Percentiles rank a stretch among this genome's conserved stretches.
These are phyloP conservation scores for Penicillium tannophilum DNA, from an alignment of 495 filamentous ascomycete genomes.

Conservation along the genomic window DNA sequence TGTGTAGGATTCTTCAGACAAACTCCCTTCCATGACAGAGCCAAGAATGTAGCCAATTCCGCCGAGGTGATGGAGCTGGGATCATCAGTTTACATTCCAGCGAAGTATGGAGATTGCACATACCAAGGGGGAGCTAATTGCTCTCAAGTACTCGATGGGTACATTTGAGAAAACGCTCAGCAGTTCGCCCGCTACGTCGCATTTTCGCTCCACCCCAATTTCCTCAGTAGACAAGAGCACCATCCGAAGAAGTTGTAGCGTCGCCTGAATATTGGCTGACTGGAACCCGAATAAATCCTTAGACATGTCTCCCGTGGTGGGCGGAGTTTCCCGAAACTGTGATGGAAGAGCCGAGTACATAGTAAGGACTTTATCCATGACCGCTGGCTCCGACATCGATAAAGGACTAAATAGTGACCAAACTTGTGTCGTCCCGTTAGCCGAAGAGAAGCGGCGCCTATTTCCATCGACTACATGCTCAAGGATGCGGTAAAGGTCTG, in stretches of 20 bases:
- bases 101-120: not conserved
- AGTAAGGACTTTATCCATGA: constrained; percentile 41
- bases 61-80: constrained; percentile 48
- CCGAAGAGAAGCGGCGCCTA: constrained; percentile 27
- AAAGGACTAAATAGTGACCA: constrained; percentile 29
- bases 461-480: constrained; percentile 46
- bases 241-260: constrained; percentile 53
- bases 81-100: constrained; percentile 7
- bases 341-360: constrained; percentile 43
- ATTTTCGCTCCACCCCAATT: constrained; percentile 46
- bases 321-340: constrained; percentile 39
- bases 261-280: constrained; percentile 54
- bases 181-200: constrained; percentile 50
- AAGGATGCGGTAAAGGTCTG: constrained; percentile 53
- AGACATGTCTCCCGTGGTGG: constrained; percentile 32
- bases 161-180: constrained; percentile 48
- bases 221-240: constrained; percentile 46
- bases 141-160: constrained; percentile 45
- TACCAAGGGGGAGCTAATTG: constrained; percentile 51
- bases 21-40: constrained; percentile 49
- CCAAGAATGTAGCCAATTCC: constrained; percentile 54
- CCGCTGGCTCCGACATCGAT: constrained; percentile 31
- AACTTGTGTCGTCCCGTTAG: constrained; percentile 31
- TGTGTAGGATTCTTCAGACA: constrained; percentile 49
- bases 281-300: constrained; percentile 51